Base-by-base conservation (phyloP, 352 stramenopile species). In the Discostella stelligera region DNA sequence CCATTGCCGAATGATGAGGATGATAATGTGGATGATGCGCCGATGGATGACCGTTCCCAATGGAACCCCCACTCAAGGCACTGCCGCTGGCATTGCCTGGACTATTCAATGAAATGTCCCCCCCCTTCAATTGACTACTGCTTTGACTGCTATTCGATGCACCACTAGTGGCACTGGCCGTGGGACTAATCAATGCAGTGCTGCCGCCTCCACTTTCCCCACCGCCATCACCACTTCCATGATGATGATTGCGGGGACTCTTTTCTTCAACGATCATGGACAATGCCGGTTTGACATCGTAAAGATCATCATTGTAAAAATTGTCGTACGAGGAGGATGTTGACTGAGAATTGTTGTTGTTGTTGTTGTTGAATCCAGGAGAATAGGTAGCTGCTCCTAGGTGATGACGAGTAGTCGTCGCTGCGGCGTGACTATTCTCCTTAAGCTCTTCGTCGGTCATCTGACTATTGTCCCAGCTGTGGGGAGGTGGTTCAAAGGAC, bases 261-360 rank as follows among this genome's bases (percentile, higher is more conserved):
- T 54, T 54, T 13, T 67, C 60, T 25, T 67, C 60, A 0, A 44
- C 44, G 23, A 67, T 67, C 60, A 67, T 67, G 21, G 60, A 67
- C 10, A 67, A 44, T 5, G 60, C 60, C 2, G 60, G 60, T 25
- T 67, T 67, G 20, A 21, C 60, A 44, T 67, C 37, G 11, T 56
- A 30, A 20, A 21, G 6, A 20, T 58, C 60, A 54, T 67, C 23
- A 6, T 44, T 21, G 41, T 58, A 58, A 54, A 58, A 56, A 14
- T 44, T 41, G 41, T 67, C 46, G 10, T 53, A 48, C 14, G 41
- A 14, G 2, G 37, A 14, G 37, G 11, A 14, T 10, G 37, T 14
- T 44, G 37, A 8, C 4, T 44, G 37, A 44, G n/a, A 20, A 30
- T 23, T 27, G 32, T 39, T 37, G 20, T 18, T 66, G 58, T 11